Conservation (phyloP, 306 rosid genomes). For the Malus asiatica region DNA sequence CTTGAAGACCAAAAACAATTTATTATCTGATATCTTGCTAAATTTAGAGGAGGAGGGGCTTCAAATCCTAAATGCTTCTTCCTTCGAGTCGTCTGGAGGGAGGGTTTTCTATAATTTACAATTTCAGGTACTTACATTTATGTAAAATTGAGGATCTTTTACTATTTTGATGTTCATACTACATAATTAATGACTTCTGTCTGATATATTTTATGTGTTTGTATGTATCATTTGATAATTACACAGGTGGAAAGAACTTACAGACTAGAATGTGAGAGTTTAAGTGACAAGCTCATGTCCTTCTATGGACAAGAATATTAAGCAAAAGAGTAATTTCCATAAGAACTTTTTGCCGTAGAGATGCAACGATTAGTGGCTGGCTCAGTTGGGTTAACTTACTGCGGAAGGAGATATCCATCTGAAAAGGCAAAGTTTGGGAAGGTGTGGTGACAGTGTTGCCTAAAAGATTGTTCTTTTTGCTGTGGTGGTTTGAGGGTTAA, state of each 20-base stretch:
- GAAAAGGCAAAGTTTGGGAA: no score
- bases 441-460: no score
- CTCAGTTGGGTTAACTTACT: no score
- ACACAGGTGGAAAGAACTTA: slow-evolving; percentile 9
- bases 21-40: slow-evolving; percentile 37
- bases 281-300: slow-evolving; percentile 7
- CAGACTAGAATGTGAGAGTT: slow-evolving; percentile 1
- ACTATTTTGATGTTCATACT: no score
- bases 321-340: background rate
- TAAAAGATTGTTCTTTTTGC: no score
- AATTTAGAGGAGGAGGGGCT: slow-evolving; percentile 47
- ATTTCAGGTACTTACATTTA: slow-evolving; percentile 27
- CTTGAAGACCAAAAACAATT: slow-evolving; percentile 7
- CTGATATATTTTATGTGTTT: background rate
- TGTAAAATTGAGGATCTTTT: no score
- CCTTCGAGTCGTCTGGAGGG: slow-evolving; percentile 47
- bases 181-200: no score
- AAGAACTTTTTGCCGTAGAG: no score
- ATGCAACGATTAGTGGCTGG: no score
- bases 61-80: slow-evolving; percentile 47
- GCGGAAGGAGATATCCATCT: no score
- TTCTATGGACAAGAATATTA: background rate
- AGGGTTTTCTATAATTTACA: slow-evolving; percentile 50
- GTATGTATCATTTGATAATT: background rate
- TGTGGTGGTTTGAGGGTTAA: no score